These are phyloP conservation scores for Sordariomycetes sp. DNA, from an alignment of 2,329 filamentous ascomycete genomes.

Conservation along the genomic window DNA sequence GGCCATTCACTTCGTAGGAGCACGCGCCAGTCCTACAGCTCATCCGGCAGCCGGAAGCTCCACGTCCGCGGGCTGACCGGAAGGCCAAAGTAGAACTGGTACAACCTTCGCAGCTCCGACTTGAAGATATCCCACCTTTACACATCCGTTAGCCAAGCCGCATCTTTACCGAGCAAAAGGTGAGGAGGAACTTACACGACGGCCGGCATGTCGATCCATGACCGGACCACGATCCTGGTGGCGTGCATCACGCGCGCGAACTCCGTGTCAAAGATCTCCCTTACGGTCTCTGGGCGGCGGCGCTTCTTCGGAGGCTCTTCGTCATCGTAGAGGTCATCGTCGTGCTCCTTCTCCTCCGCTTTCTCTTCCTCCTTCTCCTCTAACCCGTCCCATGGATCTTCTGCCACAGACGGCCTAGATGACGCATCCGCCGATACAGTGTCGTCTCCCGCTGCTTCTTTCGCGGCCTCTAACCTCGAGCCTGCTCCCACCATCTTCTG, in stretches of 20 bases:
- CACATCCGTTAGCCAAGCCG: background rate
- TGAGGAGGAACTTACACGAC: conserved; percentile 50
- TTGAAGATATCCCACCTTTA: conserved; percentile 30
- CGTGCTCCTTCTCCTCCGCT: background rate
- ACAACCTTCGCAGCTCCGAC: conserved; percentile 33
- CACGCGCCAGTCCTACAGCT: conserved; percentile 24
- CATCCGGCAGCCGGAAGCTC: conserved; percentile 34
- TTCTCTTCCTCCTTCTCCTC: conserved; percentile 8
- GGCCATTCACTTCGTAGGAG: too few species aligned
- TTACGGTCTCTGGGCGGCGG: conserved; percentile 25
- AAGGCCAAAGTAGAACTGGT: conserved; percentile 40
- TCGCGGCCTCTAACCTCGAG: conserved; percentile 8
- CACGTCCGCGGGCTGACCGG: conserved; percentile 38
- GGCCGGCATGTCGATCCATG: conserved; percentile 60
- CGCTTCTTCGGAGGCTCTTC: conserved; percentile 18
- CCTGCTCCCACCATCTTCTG: conserved; percentile 35
- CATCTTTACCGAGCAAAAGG: background rate
- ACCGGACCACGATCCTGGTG: conserved; percentile 53
- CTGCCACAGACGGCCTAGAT: background rate
- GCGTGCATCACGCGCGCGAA: conserved; percentile 50
- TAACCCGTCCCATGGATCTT: conserved; percentile 12
- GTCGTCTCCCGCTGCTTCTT: conserved; percentile 1
- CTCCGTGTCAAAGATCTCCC: conserved; percentile 55
- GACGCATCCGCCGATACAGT: background rate
- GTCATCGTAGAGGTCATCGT: background rate